These are phyloP conservation scores for Mycena leptocephala DNA, from an alignment of 768 basidiomycete species.

Conservation along the genomic window DNA sequence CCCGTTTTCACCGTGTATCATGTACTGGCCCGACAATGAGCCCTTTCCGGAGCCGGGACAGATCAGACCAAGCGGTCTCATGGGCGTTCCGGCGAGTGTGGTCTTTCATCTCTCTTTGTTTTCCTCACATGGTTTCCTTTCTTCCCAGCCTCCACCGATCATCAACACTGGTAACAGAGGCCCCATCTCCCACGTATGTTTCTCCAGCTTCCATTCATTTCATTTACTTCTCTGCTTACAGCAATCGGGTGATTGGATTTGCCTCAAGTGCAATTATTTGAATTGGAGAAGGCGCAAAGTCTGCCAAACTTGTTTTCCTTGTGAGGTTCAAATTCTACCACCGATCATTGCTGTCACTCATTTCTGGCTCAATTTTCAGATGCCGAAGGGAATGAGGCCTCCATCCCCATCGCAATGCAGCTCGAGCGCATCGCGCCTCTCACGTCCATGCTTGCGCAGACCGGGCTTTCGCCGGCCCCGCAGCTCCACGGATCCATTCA, in stretches of 20 bases:
- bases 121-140: not conserved
- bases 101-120: constrained; percentile 19
- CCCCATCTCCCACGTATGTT: constrained; percentile 86
- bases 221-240: too few species aligned
- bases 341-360: constrained; percentile 20
- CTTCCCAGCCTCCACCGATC: constrained; percentile 82
- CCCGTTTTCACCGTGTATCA: constrained; percentile 81
- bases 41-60: constrained; percentile 86
- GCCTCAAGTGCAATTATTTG: constrained; percentile 87
- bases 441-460: constrained; percentile 79
- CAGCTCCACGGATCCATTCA: constrained; percentile 57
- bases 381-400: constrained; percentile 91
- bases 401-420: constrained; percentile 88
- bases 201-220: constrained; percentile 17
- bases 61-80: constrained; percentile 66
- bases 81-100: constrained; percentile 68
- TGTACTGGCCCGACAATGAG: constrained; percentile 96
- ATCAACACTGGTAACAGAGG: constrained; percentile 92
- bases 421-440: constrained; percentile 88
- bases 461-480: too few species aligned
- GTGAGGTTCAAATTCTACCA: constrained; percentile 58
- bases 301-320: constrained; percentile 91
- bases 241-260: constrained; percentile 90
- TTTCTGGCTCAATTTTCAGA: constrained; percentile 63
- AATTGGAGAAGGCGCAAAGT: constrained; percentile 93